A percentile compares a stretch with the other conserved stretches of the same genome.
Evolutionary conservation across 352 stramenopile species (phyloP).

Genomic region (Pelagophyceae sp.): DNA sequence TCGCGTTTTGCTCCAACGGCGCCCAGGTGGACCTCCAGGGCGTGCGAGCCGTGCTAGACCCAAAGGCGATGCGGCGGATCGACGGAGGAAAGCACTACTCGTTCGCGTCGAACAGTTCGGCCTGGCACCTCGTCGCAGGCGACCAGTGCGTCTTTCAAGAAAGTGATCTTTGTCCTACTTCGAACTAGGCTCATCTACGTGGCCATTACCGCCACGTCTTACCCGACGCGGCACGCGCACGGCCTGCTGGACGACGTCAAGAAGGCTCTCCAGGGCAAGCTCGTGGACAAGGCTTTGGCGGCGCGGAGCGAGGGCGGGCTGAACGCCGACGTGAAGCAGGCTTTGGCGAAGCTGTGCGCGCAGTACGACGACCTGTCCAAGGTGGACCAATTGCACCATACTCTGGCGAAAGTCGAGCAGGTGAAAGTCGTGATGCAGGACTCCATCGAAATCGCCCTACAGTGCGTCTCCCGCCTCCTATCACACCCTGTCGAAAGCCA

Average conservation of each 20-base stretch:
- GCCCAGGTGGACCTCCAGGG: slow-evolving; percentile 16
- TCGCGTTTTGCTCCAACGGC: slow-evolving; percentile 26
- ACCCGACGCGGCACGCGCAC: slow-evolving; percentile 22
- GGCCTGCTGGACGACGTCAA: background rate
- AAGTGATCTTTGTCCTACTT: too few relatives aligned
- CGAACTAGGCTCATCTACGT: slow-evolving; percentile 34
- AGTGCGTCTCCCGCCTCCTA: too few relatives aligned
- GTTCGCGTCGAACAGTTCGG: slow-evolving; percentile 16
- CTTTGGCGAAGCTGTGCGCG: slow-evolving; percentile 28
- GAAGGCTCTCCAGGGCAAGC: background rate
- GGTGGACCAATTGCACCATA: slow-evolving; percentile 26
- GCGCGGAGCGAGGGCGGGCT: background rate
- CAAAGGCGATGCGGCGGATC: slow-evolving; percentile 16
- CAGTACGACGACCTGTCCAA: slow-evolving; percentile 31
- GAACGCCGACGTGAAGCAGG: background rate
- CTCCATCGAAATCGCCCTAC: slow-evolving; percentile 31
- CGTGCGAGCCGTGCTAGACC: slow-evolving; percentile 20
- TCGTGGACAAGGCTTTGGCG: background rate
- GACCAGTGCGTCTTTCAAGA: too few relatives aligned
- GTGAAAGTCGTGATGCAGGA: slow-evolving; percentile 37
- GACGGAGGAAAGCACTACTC: slow-evolving; percentile 29
- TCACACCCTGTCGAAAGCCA: too few relatives aligned
- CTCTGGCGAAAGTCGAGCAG: slow-evolving; percentile 32
- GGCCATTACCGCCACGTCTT: slow-evolving; percentile 29
- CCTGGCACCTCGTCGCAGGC: slow-evolving; percentile 33